Percentiles rank a stretch among this genome's conserved stretches.
Evolutionary conservation across 768 basidiomycete species (phyloP).

Genomic region (Hydnomerulius pinastri): DNA sequence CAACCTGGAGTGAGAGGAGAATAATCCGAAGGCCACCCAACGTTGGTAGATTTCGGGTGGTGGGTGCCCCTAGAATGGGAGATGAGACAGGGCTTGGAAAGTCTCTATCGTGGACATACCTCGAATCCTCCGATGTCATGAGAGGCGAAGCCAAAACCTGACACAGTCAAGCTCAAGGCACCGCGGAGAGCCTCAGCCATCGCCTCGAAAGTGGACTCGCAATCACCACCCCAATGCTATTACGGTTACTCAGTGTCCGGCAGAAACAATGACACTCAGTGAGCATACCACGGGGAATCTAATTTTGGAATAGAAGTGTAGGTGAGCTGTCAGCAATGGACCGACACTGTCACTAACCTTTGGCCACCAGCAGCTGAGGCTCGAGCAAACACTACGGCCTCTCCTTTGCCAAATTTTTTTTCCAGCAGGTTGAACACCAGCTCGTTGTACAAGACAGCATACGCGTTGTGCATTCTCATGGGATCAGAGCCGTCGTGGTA

Average conservation of each 20-base stretch:
- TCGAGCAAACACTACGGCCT: constrained; percentile 71
- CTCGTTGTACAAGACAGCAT: constrained; percentile 69
- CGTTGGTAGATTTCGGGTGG: constrained; percentile 71
- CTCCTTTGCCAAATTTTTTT: constrained; percentile 57
- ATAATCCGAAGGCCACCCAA: constrained; percentile 76
- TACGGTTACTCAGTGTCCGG: constrained; percentile 22
- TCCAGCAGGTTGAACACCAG: constrained; percentile 65
- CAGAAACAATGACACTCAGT: neutral
- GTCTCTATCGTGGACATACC: constrained; percentile 30
- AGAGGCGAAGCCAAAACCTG: constrained; percentile 72
- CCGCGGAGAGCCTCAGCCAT: constrained; percentile 78
- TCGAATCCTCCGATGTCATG: constrained; percentile 83
- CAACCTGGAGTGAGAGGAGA: constrained; percentile 74
- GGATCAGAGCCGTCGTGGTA: constrained; percentile 73
- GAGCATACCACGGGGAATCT: constrained; percentile 17
- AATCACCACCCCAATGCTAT: constrained; percentile 74
- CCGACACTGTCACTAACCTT: constrained; percentile 39
- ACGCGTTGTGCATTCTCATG: constrained; percentile 71
- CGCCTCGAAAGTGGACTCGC: constrained; percentile 75
- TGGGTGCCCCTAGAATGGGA: constrained; percentile 52
- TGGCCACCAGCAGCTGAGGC: constrained; percentile 72
- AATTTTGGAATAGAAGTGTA: neutral
- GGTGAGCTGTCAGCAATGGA: too few relatives aligned
- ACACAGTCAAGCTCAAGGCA: constrained; percentile 60
- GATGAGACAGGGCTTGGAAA: neutral